phyloP scores from a whole-genome alignment of 345 rosid genomes.

The Nephelium lappaceum region DNA sequence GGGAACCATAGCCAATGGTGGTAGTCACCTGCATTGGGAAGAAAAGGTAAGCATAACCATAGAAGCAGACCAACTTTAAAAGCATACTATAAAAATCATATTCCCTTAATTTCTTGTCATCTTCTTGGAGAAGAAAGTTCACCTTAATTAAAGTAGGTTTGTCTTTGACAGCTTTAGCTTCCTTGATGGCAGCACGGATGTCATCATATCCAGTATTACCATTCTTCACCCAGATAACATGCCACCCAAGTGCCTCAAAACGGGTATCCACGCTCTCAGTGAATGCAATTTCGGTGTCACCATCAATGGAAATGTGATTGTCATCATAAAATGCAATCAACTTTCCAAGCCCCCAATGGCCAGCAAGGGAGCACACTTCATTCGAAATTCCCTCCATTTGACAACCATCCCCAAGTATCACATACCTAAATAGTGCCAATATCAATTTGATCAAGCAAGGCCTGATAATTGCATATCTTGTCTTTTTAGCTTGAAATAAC shows the following conservation, averaged over 20 bases:
- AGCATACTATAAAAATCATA: neutral
- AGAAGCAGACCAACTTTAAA: constrained; percentile 1
- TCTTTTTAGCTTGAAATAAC: neutral
- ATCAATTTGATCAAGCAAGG: neutral
- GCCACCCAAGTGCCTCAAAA: constrained; percentile 99
- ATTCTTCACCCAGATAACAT: constrained; percentile 98
- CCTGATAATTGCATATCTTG: too few relatives aligned
- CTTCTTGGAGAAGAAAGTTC: constrained; percentile 11
- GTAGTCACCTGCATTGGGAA: constrained; percentile 61
- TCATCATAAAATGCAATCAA: constrained; percentile 98
- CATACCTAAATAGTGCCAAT: constrained; percentile 49
- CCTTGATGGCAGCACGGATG: constrained; percentile 95
- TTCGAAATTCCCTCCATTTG: constrained; percentile 97
- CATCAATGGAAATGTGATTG: constrained; percentile 98
- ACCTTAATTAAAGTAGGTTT: constrained; percentile 91
- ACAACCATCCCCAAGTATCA: constrained; percentile 91
- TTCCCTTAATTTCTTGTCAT: too few relatives aligned
- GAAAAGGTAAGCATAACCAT: neutral
- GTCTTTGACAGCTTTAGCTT: constrained; percentile 94
- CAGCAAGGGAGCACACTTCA: constrained; percentile 93
- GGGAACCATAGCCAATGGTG: constrained; percentile 96
- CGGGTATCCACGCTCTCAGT: constrained; percentile 83
- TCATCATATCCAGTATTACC: constrained; percentile 98
- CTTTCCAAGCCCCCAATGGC: constrained; percentile 98
- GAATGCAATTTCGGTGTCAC: constrained; percentile 94